Evolutionary conservation across 371 early-diverging fungal species (phyloP), one percentile per base, ranked within the genome.

Genomic region (Batkoa obscura): DNA sequence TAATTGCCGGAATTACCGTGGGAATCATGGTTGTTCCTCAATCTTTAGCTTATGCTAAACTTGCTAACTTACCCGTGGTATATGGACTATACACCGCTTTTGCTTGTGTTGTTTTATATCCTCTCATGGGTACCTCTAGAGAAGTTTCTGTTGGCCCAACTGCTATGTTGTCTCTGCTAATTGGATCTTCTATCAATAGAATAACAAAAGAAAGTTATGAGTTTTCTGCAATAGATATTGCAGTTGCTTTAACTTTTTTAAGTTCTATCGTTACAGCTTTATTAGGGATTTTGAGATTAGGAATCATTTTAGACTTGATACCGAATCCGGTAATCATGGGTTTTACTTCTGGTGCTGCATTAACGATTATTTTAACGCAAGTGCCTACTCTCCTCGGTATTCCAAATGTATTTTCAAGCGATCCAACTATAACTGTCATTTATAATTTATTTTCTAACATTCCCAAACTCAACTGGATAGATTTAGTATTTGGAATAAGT

Each of bases 61-160:
- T 92, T 3, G 91, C 88, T 0, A 70, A 69, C 23, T 66, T 92
- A 35, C 85, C 88, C 30, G 74, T 84, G 39, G 72, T 85, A 58
- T 84, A 78, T 65, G 93, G 93, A 0, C 72, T 92, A 13, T 92
- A 92, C 70, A 79, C 87, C 49, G 72, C 83, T 50, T 81, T 89
- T 61, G 66, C 85, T 34, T 88, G 90, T 33, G 71, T 76, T 10
- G 64, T 83, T 23, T 50, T 86, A 15, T 90, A 91, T 65, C 73
- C 75, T 49, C 64, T 86, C 55, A 76, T 89, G 61, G 88, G 84
- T 9, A 88, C 91, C 0, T 78, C 85, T 33, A 84, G 86, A 64
- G 90, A 88, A 58, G 73, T 86, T 42, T 84, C 86, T 12, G 81
- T 89, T 46, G 90, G 93, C 15, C 79, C 89, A 0, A 86, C 88